phyloP scores from a whole-genome alignment of 345 rosid species.

The Anacardium occidentale region DNA sequence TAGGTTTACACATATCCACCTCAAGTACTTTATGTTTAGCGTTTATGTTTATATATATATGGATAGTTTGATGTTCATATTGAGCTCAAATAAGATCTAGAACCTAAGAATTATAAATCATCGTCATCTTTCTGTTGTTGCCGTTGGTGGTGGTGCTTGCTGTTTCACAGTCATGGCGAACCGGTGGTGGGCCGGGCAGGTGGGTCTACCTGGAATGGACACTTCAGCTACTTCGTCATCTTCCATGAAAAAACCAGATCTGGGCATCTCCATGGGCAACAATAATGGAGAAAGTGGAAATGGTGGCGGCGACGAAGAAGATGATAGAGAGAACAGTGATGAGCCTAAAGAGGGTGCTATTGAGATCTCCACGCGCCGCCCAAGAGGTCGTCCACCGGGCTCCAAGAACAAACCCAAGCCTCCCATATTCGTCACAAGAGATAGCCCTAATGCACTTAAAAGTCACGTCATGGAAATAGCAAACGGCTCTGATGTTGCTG shows the following conservation, averaged over 20 bases:
- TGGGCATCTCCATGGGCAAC: constrained; percentile 32
- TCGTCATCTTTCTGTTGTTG: background rate
- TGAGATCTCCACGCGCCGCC: constrained; percentile 40
- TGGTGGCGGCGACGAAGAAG: constrained; percentile 34
- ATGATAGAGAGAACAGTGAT: constrained; percentile 44
- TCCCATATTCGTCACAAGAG: constrained; percentile 55
- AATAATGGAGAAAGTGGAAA: constrained; percentile 23
- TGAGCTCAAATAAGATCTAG: constrained; percentile 12
- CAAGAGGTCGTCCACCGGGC: constrained; percentile 57
- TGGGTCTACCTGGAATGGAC: constrained; percentile 44
- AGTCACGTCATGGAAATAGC: constrained; percentile 61
- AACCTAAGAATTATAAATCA: background rate
- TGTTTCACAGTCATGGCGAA: constrained; percentile 53
- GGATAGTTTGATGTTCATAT: background rate
- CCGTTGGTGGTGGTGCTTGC: background rate
- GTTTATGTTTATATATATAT: background rate
- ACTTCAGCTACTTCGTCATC: constrained; percentile 34
- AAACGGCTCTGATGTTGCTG: constrained; percentile 52
- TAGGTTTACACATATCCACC: background rate
- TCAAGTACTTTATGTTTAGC: background rate
- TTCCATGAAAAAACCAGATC: constrained; percentile 31
- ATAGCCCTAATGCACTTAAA: constrained; percentile 62
- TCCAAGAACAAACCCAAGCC: constrained; percentile 62
- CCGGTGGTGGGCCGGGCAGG: constrained; percentile 61
- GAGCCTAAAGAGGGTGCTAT: constrained; percentile 55